Percentiles rank a stretch among this genome's conserved stretches.
Evolutionary conservation across 306 rosid genomes (phyloP).

Genomic region (Citrullus amarus): DNA sequence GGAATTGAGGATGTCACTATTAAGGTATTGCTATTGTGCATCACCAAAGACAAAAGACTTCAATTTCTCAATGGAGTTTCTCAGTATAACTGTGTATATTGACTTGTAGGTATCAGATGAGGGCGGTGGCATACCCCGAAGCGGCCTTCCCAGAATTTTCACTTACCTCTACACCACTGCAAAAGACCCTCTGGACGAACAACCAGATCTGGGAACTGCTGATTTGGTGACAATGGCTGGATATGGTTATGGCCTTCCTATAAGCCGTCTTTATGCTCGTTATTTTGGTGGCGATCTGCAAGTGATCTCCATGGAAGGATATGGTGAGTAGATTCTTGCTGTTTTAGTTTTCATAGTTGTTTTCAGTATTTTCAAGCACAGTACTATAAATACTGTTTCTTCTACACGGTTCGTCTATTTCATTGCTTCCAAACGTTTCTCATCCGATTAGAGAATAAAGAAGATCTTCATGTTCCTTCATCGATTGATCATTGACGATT

Average conservation of each 20-base stretch:
- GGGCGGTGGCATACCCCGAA: slow-evolving; percentile 83
- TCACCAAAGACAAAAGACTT: background rate
- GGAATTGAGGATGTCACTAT: slow-evolving; percentile 90
- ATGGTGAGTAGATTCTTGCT: slow-evolving; percentile 39
- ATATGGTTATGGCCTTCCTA: slow-evolving; percentile 85
- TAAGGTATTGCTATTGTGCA: slow-evolving; percentile 20
- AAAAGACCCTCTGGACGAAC: slow-evolving; percentile 58
- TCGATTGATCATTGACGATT: background rate
- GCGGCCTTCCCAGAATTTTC: slow-evolving; percentile 68
- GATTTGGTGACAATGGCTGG: slow-evolving; percentile 83
- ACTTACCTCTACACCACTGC: slow-evolving; percentile 96
- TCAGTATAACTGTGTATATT: slow-evolving; percentile 13
- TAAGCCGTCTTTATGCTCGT: slow-evolving; percentile 75
- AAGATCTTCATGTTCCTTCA: background rate
- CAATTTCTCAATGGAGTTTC: background rate
- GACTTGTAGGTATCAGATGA: slow-evolving; percentile 60
- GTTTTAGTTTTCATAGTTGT: background rate
- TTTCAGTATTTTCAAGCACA: background rate
- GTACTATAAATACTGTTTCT: background rate
- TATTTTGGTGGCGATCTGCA: slow-evolving; percentile 92
- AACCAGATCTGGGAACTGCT: slow-evolving; percentile 41
- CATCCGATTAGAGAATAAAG: background rate
- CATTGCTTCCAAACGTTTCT: background rate
- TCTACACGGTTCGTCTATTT: background rate
- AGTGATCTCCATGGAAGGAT: slow-evolving; percentile 90